Percentiles rank a stretch among this genome's conserved stretches.
phyloP scores from a whole-genome alignment of 164 flowering plant genomes.

The Aristolochia contorta region DNA sequence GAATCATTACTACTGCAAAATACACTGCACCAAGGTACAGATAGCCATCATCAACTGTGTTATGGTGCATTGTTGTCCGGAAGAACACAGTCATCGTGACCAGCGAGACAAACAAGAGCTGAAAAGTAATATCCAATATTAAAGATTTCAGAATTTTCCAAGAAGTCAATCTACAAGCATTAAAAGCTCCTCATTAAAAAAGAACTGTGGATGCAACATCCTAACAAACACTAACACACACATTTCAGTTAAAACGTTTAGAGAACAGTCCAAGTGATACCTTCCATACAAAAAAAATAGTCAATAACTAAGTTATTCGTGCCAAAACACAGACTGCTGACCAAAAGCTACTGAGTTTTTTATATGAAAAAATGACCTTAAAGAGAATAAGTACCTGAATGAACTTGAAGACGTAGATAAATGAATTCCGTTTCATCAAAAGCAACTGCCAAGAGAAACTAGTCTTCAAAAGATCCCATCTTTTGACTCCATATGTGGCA shows the following conservation, averaged over 20 bases:
- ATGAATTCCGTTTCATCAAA: constrained; percentile 88
- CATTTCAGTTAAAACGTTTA: no score
- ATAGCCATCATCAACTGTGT: constrained; percentile 73
- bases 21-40: constrained; percentile 81
- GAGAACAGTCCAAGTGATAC: no score
- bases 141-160: constrained; percentile 7
- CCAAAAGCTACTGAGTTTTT: no score
- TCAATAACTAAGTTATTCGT: no score
- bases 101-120: constrained; percentile 84
- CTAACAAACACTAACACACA: neutral
- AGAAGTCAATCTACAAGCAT: neutral
- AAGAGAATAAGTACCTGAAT: constrained; percentile 52
- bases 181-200: neutral
- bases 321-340: no score
- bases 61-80: constrained; percentile 71
- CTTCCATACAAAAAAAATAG: no score
- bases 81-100: constrained; percentile 91
- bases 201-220: neutral
- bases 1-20: constrained; percentile 73
- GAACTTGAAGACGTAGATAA: constrained; percentile 81
- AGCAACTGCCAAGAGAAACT: constrained; percentile 75
- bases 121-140: constrained; percentile 18
- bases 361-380: no score
- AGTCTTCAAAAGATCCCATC: constrained; percentile 62
- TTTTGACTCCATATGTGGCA: constrained; percentile 60